A percentile compares a stretch with the other conserved stretches of the same genome.
Conservation (phyloP, 2,329 filamentous ascomycete species). For the Ophiostoma ulmi region DNA sequence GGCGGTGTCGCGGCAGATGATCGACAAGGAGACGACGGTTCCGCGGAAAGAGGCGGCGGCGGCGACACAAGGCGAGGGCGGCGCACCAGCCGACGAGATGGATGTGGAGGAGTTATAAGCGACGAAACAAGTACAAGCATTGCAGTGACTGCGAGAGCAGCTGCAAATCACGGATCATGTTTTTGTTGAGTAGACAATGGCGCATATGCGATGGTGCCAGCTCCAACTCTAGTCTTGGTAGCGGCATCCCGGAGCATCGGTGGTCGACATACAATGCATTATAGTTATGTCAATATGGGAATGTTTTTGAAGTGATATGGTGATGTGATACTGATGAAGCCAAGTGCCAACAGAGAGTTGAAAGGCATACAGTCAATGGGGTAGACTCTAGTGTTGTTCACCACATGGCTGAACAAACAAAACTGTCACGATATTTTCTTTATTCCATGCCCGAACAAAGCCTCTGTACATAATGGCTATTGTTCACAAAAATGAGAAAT, state of each 20-base stretch:
- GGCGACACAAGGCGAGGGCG: slow-evolving; percentile 30
- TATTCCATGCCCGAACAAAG: background rate
- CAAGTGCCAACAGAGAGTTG: too few species aligned
- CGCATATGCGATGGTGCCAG: background rate
- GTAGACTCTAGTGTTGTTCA: background rate
- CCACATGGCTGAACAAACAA: background rate
- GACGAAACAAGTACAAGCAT: background rate
- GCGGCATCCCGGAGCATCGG: background rate
- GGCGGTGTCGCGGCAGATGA: slow-evolving; percentile 97
- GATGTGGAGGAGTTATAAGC: slow-evolving; percentile 50
- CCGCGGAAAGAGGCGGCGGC: slow-evolving; percentile 60
- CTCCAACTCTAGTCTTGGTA: background rate
- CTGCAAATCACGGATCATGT: slow-evolving; percentile 12
- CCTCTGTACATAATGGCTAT: background rate
- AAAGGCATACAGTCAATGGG: too few species aligned
- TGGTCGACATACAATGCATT: slow-evolving; percentile 11
- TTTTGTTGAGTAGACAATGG: slow-evolving; percentile 9
- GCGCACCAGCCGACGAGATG: slow-evolving; percentile 52
- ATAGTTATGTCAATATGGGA: background rate
- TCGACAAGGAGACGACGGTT: slow-evolving; percentile 96
- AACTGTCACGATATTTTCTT: background rate
- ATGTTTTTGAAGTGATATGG: background rate
- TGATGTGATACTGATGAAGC: background rate
- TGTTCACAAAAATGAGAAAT: background rate
- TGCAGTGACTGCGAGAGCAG: background rate